Evolutionary conservation across 2,329 filamentous ascomycete species (phyloP), one percentile per base, ranked within the genome.

Genomic region (Diaporthe batatas): DNA sequence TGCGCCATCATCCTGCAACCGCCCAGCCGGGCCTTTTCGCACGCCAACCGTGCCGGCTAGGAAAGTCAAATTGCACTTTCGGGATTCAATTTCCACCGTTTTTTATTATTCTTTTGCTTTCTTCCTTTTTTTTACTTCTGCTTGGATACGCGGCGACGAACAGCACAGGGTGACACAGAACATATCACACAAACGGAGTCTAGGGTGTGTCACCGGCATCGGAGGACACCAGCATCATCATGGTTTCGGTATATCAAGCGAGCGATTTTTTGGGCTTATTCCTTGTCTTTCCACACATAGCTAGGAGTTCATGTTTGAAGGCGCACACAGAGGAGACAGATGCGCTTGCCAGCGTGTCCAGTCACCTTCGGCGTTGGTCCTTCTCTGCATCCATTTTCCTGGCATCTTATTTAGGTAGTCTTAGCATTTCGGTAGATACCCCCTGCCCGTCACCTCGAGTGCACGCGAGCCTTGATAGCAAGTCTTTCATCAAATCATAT

Each of bases 361-460:
- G 49, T 42, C 51, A 29, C 36, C 68, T 51, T 70, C 65, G 68
- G 68, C 55, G 68, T 70, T 70, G 44, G 29, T 58, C 68, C 39
- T 70, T 57, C 39, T 68, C 34, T 59, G 54, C 57, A 70, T 53
- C 54, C 36, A 53, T 53, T 36, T 53, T 69, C 53, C 32, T 70
- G 68, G 68, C 68, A 49, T 54, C 34, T 59, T 58, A 36, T 70
- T 70, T 59, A 58, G 68, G 57, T 70, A 70, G 68, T 58, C 6
- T 70, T 59, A 59, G 59, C 44, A 51, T 65, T 59, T 70, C 34
- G 68, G 54, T 70, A 70, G 68, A 70, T 70, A 70, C 68, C 68
- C 68, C 68, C 68, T 54, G 57, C 59, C 59, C 59, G 68, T 58
- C 68, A 70, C 68, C n/a, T 59, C 54, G 68, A 70, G 68, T 70